These are phyloP conservation scores for Aquilaria malaccensis DNA, from an alignment of 345 rosid species.

Conservation along the genomic window DNA sequence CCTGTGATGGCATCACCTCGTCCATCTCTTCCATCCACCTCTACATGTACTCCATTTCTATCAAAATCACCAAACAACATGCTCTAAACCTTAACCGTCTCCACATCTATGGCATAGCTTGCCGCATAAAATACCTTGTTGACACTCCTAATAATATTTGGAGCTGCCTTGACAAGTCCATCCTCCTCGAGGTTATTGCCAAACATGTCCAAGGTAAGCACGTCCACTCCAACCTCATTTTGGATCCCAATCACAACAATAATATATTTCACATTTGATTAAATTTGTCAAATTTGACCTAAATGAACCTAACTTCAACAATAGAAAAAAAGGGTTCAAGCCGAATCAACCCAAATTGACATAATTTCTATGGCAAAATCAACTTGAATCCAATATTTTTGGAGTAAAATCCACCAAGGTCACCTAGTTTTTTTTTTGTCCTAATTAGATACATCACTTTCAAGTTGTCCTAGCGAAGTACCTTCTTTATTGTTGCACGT, in stretches of 20 bases:
- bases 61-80: constrained; percentile 45
- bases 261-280: constrained; percentile 21
- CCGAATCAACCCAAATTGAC: too few species aligned
- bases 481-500: too few species aligned
- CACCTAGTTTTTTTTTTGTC: too few species aligned
- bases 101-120: constrained; percentile 62
- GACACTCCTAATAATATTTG: constrained; percentile 97
- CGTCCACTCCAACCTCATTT: constrained; percentile 47
- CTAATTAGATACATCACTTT: too few species aligned
- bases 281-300: too few species aligned
- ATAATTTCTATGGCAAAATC: too few species aligned
- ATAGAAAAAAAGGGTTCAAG: too few species aligned
- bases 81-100: constrained; percentile 23
- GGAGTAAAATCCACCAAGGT: too few species aligned
- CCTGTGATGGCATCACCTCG: constrained; percentile 58
- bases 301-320: too few species aligned
- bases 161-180: constrained; percentile 89
- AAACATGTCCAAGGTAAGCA: constrained; percentile 78
- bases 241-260: constrained; percentile 39
- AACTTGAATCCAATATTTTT: too few species aligned
- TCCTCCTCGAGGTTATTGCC: constrained; percentile 80
- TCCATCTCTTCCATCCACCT: constrained; percentile 61
- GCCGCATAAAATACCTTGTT: constrained; percentile 84
- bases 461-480: too few species aligned
- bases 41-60: constrained; percentile 55